A percentile compares a stretch with the other conserved stretches of the same genome.
phyloP scores from a whole-genome alignment of 805 yeast genomes.

The Lachancea meyersii region DNA sequence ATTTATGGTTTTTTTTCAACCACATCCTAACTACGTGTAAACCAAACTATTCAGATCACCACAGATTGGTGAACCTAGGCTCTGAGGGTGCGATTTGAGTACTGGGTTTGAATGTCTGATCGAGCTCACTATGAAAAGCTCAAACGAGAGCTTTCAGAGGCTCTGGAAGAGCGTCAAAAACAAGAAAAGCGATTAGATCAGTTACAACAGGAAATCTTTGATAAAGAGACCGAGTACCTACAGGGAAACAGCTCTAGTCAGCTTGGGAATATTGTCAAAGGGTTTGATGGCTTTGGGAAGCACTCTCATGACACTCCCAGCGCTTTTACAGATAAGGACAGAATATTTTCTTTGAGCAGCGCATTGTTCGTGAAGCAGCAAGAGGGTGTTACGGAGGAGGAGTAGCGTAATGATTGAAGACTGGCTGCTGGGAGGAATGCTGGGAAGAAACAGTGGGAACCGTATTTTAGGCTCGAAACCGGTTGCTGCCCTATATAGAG shows the following conservation, averaged over 20 bases:
- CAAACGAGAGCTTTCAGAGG: conserved; percentile 58
- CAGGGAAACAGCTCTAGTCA: conserved; percentile 30
- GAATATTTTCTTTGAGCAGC: conserved; percentile 73
- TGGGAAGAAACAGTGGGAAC: too few relatives aligned
- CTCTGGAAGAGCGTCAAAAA: conserved; percentile 53
- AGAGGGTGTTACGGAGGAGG: conserved; percentile 12
- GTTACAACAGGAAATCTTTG: conserved; percentile 73
- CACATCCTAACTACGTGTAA: too few relatives aligned
- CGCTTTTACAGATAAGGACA: conserved; percentile 62
- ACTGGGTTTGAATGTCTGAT: neutral
- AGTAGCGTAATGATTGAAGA: neutral
- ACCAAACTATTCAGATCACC: too few relatives aligned
- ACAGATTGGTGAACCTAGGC: too few relatives aligned
- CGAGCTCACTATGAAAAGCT: conserved; percentile 54
- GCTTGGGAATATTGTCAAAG: conserved; percentile 73
- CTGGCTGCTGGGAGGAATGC: neutral
- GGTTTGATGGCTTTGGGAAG: conserved; percentile 77
- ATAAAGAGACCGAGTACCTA: conserved; percentile 70
- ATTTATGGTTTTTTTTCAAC: too few relatives aligned
- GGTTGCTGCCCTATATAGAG: too few relatives aligned
- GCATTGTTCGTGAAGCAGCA: conserved; percentile 59
- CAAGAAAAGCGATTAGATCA: conserved; percentile 57
- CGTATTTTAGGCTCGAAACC: too few relatives aligned
- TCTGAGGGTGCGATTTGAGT: neutral
- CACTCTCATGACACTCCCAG: conserved; percentile 23